Percentiles rank a stretch among this genome's conserved stretches.
phyloP scores from a whole-genome alignment of 2,329 filamentous ascomycete genomes.

The Hymenoscyphus fraxineus region DNA sequence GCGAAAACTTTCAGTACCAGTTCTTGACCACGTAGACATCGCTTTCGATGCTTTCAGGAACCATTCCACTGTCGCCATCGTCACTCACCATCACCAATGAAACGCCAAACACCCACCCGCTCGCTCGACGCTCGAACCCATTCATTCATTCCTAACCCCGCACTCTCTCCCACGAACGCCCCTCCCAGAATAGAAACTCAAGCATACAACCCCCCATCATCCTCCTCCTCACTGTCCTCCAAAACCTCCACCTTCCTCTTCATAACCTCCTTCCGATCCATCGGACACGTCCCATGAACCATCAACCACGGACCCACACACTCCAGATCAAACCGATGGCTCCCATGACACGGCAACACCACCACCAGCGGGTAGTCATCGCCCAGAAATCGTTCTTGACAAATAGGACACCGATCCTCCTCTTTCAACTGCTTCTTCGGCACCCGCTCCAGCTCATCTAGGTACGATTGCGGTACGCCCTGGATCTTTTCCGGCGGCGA shows the following conservation, averaged over 20 bases:
- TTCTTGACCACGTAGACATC: no score
- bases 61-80: background rate
- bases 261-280: conserved; percentile 58
- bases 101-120: background rate
- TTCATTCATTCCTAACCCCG: background rate
- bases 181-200: conserved; percentile 19
- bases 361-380: conserved; percentile 62
- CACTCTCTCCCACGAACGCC: background rate
- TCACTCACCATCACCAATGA: background rate
- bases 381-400: conserved; percentile 57
- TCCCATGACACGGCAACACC: conserved; percentile 57
- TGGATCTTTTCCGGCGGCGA: conserved; percentile 48
- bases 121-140: background rate
- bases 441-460: conserved; percentile 58
- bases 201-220: conserved; percentile 46
- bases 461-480: conserved; percentile 56
- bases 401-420: conserved; percentile 58
- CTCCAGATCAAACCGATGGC: conserved; percentile 62
- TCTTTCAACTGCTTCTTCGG: conserved; percentile 45
- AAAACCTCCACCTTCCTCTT: conserved; percentile 48
- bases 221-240: conserved; percentile 39
- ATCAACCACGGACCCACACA: conserved; percentile 63
- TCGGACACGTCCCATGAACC: conserved; percentile 60
- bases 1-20: no score
- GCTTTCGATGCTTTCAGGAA: background rate